Evolutionary conservation across 192 early-diverging fungal genomes (phyloP).

Genomic region (Coemansia sp.): DNA sequence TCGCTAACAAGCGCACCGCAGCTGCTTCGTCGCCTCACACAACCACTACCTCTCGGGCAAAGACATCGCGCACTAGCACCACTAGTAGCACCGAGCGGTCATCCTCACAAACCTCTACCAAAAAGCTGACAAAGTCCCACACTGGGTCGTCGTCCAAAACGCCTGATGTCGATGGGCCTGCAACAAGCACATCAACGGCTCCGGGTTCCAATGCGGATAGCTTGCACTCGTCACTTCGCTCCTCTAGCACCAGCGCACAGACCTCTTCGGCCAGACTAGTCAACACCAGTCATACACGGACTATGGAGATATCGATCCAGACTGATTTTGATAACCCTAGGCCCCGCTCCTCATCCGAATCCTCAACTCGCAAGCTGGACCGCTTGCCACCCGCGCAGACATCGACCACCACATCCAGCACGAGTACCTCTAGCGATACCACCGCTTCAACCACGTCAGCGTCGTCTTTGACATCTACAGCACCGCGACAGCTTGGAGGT

Average conservation of each 20-base stretch:
- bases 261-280: not conserved
- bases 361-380: not conserved
- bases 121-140: not conserved
- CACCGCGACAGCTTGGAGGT: constrained; percentile 1
- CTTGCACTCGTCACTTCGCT: not conserved
- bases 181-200: not conserved
- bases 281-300: constrained; percentile 22
- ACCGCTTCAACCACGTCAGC: not conserved
- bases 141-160: not conserved
- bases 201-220: not conserved
- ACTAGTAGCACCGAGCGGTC: not conserved
- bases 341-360: not conserved
- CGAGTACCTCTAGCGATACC: not conserved
- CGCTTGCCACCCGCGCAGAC: not conserved
- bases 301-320: constrained; percentile 23
- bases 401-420: not conserved
- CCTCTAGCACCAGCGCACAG: not conserved
- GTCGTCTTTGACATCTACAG: not conserved
- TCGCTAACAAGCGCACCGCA: not conserved
- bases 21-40: not conserved
- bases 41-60: not conserved
- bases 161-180: not conserved
- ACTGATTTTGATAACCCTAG: constrained; percentile 13
- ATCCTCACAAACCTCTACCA: not conserved
- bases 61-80: not conserved